phyloP scores from a whole-genome alignment of 495 filamentous ascomycete genomes.

The Amphirosellinia nigrospora region DNA sequence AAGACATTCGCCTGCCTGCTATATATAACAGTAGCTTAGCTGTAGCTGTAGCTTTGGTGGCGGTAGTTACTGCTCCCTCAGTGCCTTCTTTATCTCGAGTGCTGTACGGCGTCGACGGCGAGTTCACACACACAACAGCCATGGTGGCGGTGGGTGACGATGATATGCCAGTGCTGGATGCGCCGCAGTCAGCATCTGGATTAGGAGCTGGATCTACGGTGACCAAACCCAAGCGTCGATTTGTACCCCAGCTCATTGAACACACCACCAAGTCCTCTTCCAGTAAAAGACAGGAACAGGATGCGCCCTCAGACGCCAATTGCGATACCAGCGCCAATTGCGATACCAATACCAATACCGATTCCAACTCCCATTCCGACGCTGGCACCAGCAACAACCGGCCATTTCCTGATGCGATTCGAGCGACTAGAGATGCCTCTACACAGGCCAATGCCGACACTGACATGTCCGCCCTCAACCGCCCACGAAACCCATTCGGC shows the following conservation, averaged over 20 bases:
- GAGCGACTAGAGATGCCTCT: conserved; percentile 35
- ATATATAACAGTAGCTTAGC: conserved; percentile 3
- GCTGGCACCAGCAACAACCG: neutral
- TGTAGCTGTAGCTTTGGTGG: neutral
- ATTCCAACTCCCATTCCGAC: neutral
- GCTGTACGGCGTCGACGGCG: neutral
- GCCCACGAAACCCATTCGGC: conserved; percentile 37
- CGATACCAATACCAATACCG: neutral
- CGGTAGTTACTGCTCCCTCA: neutral
- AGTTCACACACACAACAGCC: conserved; percentile 14
- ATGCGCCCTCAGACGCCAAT: conserved; percentile 2
- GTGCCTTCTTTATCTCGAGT: neutral
- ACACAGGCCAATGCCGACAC: conserved; percentile 32
- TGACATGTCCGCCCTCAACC: conserved; percentile 30
- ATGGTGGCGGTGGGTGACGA: conserved; percentile 21
- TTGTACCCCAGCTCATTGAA: conserved; percentile 63
- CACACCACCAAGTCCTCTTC: conserved; percentile 54
- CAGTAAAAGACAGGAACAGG: conserved; percentile 23
- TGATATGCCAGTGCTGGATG: conserved; percentile 13
- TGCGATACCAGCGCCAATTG: neutral
- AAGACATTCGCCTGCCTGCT: neutral
- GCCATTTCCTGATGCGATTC: conserved; percentile 18
- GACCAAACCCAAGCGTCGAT: conserved; percentile 49
- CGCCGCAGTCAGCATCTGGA: conserved; percentile 8
- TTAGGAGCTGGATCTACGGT: conserved; percentile 18